A percentile compares a stretch with the other conserved stretches of the same genome.
Evolutionary conservation across 306 rosid genomes (phyloP).

Genomic region (Quercus gilva): DNA sequence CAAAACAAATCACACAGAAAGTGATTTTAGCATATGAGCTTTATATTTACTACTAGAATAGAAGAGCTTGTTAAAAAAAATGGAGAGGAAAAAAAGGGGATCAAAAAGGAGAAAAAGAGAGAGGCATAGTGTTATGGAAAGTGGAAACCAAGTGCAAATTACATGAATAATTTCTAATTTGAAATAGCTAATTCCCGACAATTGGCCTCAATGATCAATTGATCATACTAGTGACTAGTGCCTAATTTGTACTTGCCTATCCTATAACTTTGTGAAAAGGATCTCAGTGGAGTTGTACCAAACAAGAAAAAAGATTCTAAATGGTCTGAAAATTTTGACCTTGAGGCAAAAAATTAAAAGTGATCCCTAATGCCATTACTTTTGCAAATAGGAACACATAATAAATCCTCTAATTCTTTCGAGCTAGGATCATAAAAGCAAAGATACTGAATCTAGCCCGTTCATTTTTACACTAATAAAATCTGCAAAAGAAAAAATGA

Average conservation of each 20-base stretch:
- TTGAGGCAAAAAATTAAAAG: background rate
- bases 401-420: background rate
- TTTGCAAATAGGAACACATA: background rate
- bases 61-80: no score
- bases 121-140: no score
- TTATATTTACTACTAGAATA: no score
- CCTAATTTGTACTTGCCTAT: background rate
- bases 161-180: background rate
- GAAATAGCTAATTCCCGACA: background rate
- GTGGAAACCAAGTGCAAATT: background rate
- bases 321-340: background rate
- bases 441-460: no score
- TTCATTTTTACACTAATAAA: background rate
- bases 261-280: background rate
- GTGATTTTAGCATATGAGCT: no score
- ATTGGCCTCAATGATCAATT: background rate
- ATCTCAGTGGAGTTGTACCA: background rate
- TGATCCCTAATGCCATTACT: background rate
- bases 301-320: background rate
- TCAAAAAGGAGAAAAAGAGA: no score
- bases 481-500: background rate
- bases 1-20: no score
- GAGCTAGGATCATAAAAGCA: no score
- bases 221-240: background rate
- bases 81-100: no score